Conservation (phyloP, 495 filamentous ascomycete species). For the Aspergillus hancockii region DNA sequence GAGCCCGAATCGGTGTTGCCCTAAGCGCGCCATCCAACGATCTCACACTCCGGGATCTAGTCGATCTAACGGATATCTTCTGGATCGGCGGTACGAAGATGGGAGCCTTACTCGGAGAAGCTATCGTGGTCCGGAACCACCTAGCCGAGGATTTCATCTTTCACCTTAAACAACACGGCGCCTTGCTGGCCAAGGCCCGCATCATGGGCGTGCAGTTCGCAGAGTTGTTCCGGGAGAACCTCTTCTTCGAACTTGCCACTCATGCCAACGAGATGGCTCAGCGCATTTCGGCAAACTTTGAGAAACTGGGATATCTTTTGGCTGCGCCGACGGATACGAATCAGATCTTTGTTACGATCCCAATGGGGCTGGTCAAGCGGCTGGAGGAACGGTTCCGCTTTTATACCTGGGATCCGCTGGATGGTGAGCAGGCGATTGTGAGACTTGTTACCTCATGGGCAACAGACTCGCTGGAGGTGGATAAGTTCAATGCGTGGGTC, state of each 20-base stretch:
- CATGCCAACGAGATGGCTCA: conserved; percentile 45
- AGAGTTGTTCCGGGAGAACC: conserved; percentile 40
- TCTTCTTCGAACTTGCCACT: conserved; percentile 41
- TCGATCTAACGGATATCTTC: conserved; percentile 44
- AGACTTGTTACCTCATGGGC: conserved; percentile 41
- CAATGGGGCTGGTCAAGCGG: conserved; percentile 21
- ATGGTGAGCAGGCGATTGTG: conserved; percentile 28
- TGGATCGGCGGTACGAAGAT: conserved; percentile 51
- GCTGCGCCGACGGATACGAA: conserved; percentile 37
- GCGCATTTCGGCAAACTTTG: conserved; percentile 33
- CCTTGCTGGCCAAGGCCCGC: conserved; percentile 45
- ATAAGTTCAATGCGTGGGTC: conserved; percentile 41
- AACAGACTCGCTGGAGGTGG: conserved; percentile 35
- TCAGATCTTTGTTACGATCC: conserved; percentile 36
- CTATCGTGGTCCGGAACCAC: conserved; percentile 38
- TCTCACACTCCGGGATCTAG: conserved; percentile 38
- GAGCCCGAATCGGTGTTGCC: conserved; percentile 43
- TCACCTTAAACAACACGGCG: conserved; percentile 47
- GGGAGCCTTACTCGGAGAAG: conserved; percentile 45
- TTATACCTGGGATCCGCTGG: conserved; percentile 36
- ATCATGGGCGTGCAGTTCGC: conserved; percentile 45
- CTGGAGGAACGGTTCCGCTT: conserved; percentile 36
- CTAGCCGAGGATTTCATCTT: conserved; percentile 44
- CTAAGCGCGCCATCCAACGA: conserved; percentile 36
- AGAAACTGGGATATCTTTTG: conserved; percentile 30